A percentile compares a stretch with the other conserved stretches of the same genome.
phyloP scores from a whole-genome alignment of 2,329 filamentous ascomycete genomes.

The Elsinoe australis region DNA sequence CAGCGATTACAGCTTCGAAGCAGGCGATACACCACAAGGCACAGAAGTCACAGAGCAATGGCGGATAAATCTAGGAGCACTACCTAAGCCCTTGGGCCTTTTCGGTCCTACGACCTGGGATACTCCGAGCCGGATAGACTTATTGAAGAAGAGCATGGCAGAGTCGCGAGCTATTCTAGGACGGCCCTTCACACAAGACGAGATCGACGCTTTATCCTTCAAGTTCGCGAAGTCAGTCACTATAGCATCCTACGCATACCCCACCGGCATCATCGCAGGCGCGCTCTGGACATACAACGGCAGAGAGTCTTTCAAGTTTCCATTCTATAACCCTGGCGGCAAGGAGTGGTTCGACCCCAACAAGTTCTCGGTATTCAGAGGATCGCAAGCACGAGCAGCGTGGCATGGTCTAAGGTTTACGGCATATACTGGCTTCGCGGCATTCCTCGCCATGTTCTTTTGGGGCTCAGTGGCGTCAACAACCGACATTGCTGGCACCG shows the following conservation, averaged over 20 bases:
- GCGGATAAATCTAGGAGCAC: conserved; percentile 32
- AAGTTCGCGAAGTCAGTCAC: conserved; percentile 34
- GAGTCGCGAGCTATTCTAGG: conserved; percentile 29
- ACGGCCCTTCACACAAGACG: conserved; percentile 34
- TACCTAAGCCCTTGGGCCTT: conserved; percentile 34
- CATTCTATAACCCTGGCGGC: conserved; percentile 33
- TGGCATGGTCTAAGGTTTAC: conserved; percentile 29
- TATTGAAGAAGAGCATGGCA: conserved; percentile 28
- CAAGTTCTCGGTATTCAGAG: conserved; percentile 30
- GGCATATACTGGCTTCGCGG: conserved; percentile 28
- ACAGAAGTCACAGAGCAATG: conserved; percentile 8
- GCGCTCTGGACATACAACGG: conserved; percentile 31
- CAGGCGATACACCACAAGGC: conserved; percentile 8
- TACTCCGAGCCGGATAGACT: conserved; percentile 25
- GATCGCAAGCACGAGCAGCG: conserved; percentile 28
- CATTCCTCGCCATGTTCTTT: conserved; percentile 30
- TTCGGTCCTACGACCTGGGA: conserved; percentile 29
- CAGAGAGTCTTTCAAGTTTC: conserved; percentile 33
- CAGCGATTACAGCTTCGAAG: conserved; percentile 1
- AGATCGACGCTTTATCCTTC: conserved; percentile 37
- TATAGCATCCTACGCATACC: conserved; percentile 34
- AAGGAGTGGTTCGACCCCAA: conserved; percentile 34
- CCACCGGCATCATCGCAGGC: conserved; percentile 30
- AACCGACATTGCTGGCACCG: conserved; percentile 29
- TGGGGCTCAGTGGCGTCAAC: conserved; percentile 29